A percentile compares a stretch with the other conserved stretches of the same genome.
phyloP scores from a whole-genome alignment of 345 rosid genomes.

The Rhizophora apiculata region DNA sequence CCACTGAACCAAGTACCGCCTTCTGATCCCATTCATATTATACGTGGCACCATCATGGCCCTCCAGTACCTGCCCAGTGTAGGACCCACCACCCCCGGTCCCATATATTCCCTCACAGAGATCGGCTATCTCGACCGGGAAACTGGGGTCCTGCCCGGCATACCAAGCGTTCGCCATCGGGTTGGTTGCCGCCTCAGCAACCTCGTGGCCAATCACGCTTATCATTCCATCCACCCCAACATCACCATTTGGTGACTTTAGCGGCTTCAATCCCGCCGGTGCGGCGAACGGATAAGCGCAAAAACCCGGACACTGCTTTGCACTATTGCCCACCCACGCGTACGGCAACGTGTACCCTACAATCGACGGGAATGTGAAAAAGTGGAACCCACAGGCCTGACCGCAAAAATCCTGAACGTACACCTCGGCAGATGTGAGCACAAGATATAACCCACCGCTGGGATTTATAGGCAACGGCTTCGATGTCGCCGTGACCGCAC shows the following conservation, averaged over 20 bases:
- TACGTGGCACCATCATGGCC: slow-evolving; percentile 74
- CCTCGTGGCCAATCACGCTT: slow-evolving; percentile 89
- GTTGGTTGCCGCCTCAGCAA: slow-evolving; percentile 92
- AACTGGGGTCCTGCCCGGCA: slow-evolving; percentile 82
- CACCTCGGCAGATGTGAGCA: slow-evolving; percentile 80
- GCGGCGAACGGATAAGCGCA: slow-evolving; percentile 96
- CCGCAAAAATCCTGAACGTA: slow-evolving; percentile 95
- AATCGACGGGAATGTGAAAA: slow-evolving; percentile 90
- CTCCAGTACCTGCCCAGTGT: slow-evolving; percentile 77
- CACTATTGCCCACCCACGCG: slow-evolving; percentile 98
- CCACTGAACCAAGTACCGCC: slow-evolving; percentile 93
- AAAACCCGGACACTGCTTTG: slow-evolving; percentile 73
- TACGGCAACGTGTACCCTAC: slow-evolving; percentile 92
- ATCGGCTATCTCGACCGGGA: slow-evolving; percentile 95
- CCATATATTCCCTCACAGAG: slow-evolving; percentile 98
- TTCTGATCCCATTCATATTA: slow-evolving; percentile 78
- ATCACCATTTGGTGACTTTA: slow-evolving; percentile 85
- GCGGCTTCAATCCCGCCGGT: slow-evolving; percentile 57
- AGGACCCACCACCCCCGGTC: slow-evolving; percentile 96
- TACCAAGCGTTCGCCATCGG: slow-evolving; percentile 97
- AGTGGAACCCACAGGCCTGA: slow-evolving; percentile 92
- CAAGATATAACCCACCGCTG: slow-evolving; percentile 66
- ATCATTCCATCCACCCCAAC: slow-evolving; percentile 93
- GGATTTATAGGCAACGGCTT: slow-evolving; percentile 74
- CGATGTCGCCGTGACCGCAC: slow-evolving; percentile 63